Conservation (phyloP, 2,329 filamentous ascomycete genomes). For the Colletotrichum zoysiae region DNA sequence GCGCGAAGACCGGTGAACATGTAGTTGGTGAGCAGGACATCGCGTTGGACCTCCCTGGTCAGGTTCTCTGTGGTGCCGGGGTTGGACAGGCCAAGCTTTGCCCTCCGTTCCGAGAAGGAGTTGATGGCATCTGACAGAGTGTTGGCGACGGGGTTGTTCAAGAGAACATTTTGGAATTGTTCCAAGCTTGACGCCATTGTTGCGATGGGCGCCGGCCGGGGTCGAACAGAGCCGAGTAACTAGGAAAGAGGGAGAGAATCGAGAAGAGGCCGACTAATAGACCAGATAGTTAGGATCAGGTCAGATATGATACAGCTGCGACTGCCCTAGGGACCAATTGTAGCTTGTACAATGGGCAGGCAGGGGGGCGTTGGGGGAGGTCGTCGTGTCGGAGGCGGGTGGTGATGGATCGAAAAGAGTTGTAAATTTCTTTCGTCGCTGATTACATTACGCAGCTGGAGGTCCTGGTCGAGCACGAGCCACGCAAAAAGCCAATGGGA, state of each 20-base stretch:
- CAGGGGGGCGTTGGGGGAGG: constrained; percentile 31
- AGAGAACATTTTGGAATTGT: constrained; percentile 70
- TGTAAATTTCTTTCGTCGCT: constrained; percentile 44
- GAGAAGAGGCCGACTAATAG: constrained; percentile 42
- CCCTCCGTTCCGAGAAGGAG: constrained; percentile 87
- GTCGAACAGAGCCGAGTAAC: constrained; percentile 46
- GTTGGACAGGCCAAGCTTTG: constrained; percentile 88
- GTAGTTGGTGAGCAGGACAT: constrained; percentile 95
- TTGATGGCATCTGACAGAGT: constrained; percentile 82
- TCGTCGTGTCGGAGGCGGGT: constrained; percentile 37
- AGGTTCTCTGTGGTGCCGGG: constrained; percentile 93
- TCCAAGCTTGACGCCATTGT: constrained; percentile 64
- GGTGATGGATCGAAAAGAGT: constrained; percentile 32
- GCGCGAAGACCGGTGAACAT: constrained; percentile 97
- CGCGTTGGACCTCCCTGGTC: constrained; percentile 91
- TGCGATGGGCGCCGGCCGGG: constrained; percentile 48
- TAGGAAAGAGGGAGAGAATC: constrained; percentile 42
- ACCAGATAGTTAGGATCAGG: constrained; percentile 5
- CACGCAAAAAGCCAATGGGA: constrained; percentile 29
- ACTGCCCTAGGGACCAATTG: constrained; percentile 30
- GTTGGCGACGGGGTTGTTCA: constrained; percentile 78
- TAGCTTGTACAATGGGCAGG: constrained; percentile 38
- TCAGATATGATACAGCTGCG: constrained; percentile 23
- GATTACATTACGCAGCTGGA: constrained; percentile 41
- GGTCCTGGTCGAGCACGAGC: constrained; percentile 40